Evolutionary conservation across 441 rosid genomes (phyloP).

Genomic region (Daphne laureola): DNA sequence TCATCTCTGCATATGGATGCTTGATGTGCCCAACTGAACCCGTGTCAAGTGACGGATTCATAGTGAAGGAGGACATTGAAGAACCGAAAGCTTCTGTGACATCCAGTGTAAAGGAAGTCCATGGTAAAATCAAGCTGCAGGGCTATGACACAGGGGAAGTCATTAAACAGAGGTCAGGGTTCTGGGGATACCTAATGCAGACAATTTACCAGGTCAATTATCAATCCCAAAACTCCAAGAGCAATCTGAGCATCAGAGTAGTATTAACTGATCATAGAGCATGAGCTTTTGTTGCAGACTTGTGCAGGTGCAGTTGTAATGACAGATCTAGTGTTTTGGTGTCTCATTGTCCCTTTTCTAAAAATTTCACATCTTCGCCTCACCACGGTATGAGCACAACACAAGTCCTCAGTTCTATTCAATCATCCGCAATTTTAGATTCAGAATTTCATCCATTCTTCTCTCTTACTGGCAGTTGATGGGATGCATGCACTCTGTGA

Average conservation of each 20-base stretch:
- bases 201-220: conserved; percentile 56
- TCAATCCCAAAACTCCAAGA: conserved; percentile 1
- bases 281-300: conserved; percentile 29
- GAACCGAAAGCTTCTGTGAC: conserved; percentile 13
- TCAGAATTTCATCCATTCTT: no score
- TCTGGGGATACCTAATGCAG: conserved; percentile 79
- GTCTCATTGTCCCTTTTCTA: conserved; percentile 57
- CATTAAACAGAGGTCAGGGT: conserved; percentile 36
- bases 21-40: conserved; percentile 26
- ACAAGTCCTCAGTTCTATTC: no score
- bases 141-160: conserved; percentile 35
- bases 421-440: no score
- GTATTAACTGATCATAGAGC: neutral
- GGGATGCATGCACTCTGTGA: conserved; percentile 75
- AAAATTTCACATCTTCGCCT: conserved; percentile 54
- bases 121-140: conserved; percentile 24
- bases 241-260: neutral
- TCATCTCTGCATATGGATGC: conserved; percentile 68
- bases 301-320: conserved; percentile 80
- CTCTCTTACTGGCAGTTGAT: conserved; percentile 41
- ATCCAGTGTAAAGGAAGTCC: conserved; percentile 12
- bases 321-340: conserved; percentile 75
- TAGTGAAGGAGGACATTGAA: conserved; percentile 27
- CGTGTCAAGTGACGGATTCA: conserved; percentile 14
- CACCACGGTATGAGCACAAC: conserved; percentile 29